These are phyloP conservation scores for Botryotinia narcissicola DNA, from an alignment of 2,329 filamentous ascomycete genomes.

Conservation along the genomic window DNA sequence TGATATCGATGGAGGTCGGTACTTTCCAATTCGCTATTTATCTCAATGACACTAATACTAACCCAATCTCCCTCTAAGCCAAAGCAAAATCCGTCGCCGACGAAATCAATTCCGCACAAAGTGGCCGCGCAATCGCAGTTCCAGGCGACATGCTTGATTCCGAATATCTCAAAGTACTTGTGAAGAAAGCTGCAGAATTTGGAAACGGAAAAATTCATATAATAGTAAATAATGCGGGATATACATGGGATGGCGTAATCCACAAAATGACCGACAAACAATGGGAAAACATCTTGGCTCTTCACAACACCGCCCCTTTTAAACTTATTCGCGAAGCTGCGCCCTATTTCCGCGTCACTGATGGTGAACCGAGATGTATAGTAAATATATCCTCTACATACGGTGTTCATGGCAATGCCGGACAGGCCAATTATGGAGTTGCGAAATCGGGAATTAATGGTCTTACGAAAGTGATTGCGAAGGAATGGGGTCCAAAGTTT, in stretches of 20 bases:
- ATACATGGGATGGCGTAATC: slow-evolving; percentile 90
- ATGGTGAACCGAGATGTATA: slow-evolving; percentile 73
- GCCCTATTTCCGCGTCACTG: slow-evolving; percentile 83
- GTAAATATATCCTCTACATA: slow-evolving; percentile 83
- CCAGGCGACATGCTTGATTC: slow-evolving; percentile 74
- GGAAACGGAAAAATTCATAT: slow-evolving; percentile 86
- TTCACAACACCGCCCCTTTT: slow-evolving; percentile 85
- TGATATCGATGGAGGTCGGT: slow-evolving; percentile 72
- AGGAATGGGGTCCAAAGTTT: slow-evolving; percentile 84
- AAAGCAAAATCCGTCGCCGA: slow-evolving; percentile 69
- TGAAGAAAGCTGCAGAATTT: slow-evolving; percentile 73
- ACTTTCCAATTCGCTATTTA: slow-evolving; percentile 18
- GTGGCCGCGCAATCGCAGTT: slow-evolving; percentile 68
- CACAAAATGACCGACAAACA: slow-evolving; percentile 92
- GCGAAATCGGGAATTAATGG: slow-evolving; percentile 83
- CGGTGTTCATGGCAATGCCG: slow-evolving; percentile 81
- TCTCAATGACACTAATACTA: slow-evolving; percentile 1
- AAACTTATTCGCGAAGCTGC: slow-evolving; percentile 76
- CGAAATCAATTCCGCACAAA: slow-evolving; percentile 59
- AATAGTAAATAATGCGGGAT: slow-evolving; percentile 88
- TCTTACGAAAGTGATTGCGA: slow-evolving; percentile 84
- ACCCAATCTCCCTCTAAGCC: slow-evolving; percentile 43
- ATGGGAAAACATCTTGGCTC: slow-evolving; percentile 82
- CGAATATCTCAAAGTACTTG: slow-evolving; percentile 67
- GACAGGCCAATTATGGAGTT: slow-evolving; percentile 85